Evolutionary conservation across 176 grass and related monocot species (phyloP), one percentile per base, ranked within the genome.

Genomic region (Ensete glaucum): DNA sequence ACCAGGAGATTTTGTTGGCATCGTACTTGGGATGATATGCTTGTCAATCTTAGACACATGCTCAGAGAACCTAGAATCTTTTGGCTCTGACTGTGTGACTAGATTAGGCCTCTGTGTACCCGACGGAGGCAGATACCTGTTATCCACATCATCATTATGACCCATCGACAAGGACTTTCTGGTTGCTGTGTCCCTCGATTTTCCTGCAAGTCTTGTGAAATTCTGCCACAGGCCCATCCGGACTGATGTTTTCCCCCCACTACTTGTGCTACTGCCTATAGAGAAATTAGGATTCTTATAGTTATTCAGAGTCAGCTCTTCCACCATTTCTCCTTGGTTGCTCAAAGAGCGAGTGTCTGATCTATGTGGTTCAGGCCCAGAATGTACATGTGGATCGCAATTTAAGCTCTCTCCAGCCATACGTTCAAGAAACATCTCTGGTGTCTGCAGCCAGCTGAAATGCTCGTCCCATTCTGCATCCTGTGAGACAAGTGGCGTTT

Each of bases 291-390:
- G 65, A 13, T 72, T 19, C 69, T 55, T 89, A 76, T 86, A 99
- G 69, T 91, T 88, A 54, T 83, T 83, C 56, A 99, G 54, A 0
- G 96, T 95, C 77, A 99, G 83, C 82, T 99, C 96, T 81, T 99
- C 96, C 69, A 95, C 96, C 83, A 79, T 89, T 57, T 85, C 85
- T 15, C 84, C 88, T 3, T 48, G 71, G 1, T 59, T 79, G 11
- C 64, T 71, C 76, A 81, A 76, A 57, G 79, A 79, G 1, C 59
- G 51, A 54, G 85, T 76, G n/a, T 64, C 81, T 13, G 80, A 75
- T n/a, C 60, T 88, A 52, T 64, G 81, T 9, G 74, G 86, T 60
- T 63, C 80, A 4, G 77, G 53, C 57, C 78, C 85, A 17, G 85
- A 86, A 73, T 75, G 72, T 11, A 79, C 82, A 22, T 72, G 20